A percentile compares a stretch with the other conserved stretches of the same genome.
phyloP scores from a whole-genome alignment of 2,329 filamentous ascomycete species.

The Botrytis elliptica region DNA sequence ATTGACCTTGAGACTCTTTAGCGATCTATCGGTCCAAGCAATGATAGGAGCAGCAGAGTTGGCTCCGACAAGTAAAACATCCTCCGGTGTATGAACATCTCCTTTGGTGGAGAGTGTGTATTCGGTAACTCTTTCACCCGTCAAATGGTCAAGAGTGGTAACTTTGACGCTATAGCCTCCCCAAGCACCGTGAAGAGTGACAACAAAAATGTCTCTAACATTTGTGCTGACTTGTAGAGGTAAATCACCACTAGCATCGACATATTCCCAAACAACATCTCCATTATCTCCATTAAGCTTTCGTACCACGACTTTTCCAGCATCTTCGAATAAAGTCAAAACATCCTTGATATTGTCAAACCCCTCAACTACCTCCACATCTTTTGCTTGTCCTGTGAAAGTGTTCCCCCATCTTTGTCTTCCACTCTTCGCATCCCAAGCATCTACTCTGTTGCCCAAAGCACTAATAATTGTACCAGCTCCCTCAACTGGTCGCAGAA shows the following conservation, averaged over 20 bases:
- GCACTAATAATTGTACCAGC: slow-evolving; percentile 77
- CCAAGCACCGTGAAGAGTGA: slow-evolving; percentile 69
- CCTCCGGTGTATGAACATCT: slow-evolving; percentile 63
- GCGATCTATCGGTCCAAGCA: slow-evolving; percentile 67
- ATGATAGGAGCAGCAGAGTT: slow-evolving; percentile 74
- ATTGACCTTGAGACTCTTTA: slow-evolving; percentile 67
- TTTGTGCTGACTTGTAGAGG: slow-evolving; percentile 74
- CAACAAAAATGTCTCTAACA: slow-evolving; percentile 69
- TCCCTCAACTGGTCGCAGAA: slow-evolving; percentile 72
- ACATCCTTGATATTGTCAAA: slow-evolving; percentile 63
- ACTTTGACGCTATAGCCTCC: slow-evolving; percentile 76
- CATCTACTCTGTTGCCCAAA: slow-evolving; percentile 65
- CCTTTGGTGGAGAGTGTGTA: slow-evolving; percentile 70
- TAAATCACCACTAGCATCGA: slow-evolving; percentile 64
- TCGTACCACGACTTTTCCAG: slow-evolving; percentile 58
- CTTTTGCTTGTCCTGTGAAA: slow-evolving; percentile 59
- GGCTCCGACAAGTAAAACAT: slow-evolving; percentile 72
- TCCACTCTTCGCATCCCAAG: slow-evolving; percentile 83
- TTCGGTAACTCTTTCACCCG: slow-evolving; percentile 70
- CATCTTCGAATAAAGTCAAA: slow-evolving; percentile 63
- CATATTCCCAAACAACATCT: slow-evolving; percentile 74
- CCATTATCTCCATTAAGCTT: slow-evolving; percentile 73
- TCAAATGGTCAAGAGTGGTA: slow-evolving; percentile 67
- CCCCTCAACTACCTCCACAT: slow-evolving; percentile 73
- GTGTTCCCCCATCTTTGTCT: slow-evolving; percentile 71